Evolutionary conservation across 2,329 filamentous ascomycete genomes (phyloP), one percentile per base, ranked within the genome.

Genomic region (Aspergillus caelatus): DNA sequence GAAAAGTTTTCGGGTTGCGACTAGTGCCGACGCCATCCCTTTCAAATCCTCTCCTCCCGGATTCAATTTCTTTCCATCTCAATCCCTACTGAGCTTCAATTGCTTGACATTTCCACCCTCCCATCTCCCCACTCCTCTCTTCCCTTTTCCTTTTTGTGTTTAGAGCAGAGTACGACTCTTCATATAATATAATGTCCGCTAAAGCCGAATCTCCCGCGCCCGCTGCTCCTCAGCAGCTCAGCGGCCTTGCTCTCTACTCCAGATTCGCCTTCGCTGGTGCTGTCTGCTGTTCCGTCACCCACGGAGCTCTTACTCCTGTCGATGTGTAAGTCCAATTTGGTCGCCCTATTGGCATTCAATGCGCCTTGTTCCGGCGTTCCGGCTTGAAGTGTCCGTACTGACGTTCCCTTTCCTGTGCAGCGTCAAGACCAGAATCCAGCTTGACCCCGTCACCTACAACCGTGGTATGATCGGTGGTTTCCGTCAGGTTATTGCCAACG

Each of bases 191-290:
- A 70, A 82, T 82, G 80, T 73, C 79, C 48, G n/a, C 48, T 64
- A 70, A 79, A 61, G 72, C 78, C 61, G 85, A 83, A 64, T 80
- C 82, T 16, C 34, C 34, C 77, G 83, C 81, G 71, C 70, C 73
- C 71, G 73, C 66, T 58, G 59, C 67, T 57, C 53, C 67, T 66
- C 60, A 80, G 65, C 74, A 87, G 79, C 84, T 88, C 70, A 84
- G 79, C 71, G 88, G 89, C 67, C 55, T 93, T 71, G 84, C 80
- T 65, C 92, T 99, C 75, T 98, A 98, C 90, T 92, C 92, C 75
- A 89, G 93, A 83, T 97, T 97, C 85, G 94, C 95, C 83, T 91
- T 99, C 76, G 94, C 95, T 76, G 95, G 95, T 84, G 95, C 95
- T 75, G 85, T 98, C 86, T 97, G 95, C 90, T 99, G 95, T 84